These are phyloP conservation scores for Carpinus viminea DNA, from an alignment of 306 rosid genomes.

Conservation along the genomic window DNA sequence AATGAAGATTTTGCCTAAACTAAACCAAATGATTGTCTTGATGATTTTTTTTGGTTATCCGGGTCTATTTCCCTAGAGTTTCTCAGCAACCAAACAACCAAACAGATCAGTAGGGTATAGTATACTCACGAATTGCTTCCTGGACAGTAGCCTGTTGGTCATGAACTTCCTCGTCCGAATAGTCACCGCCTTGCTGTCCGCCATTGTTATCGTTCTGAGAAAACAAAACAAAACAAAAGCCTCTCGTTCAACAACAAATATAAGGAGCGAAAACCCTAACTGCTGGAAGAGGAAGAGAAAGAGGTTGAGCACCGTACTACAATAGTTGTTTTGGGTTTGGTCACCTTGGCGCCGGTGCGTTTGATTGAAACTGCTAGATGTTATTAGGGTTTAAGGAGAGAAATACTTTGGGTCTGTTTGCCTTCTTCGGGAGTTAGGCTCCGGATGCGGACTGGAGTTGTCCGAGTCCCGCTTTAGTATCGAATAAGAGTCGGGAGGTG, in stretches of 20 bases:
- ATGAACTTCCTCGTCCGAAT: slow-evolving; percentile 24
- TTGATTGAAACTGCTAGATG: not conserved
- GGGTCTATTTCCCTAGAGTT: not conserved
- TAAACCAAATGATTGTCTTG: not conserved
- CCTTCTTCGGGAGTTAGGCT: not conserved
- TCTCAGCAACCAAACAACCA: not conserved
- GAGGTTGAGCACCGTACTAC: not conserved
- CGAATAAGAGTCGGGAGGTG: no score
- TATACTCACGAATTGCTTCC: slow-evolving; percentile 22
- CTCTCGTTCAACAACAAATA: not conserved
- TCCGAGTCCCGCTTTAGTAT: not conserved
- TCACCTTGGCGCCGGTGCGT: not conserved
- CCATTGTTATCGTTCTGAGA: not conserved
- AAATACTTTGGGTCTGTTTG: not conserved
- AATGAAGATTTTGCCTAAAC: not conserved
- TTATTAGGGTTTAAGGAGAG: not conserved
- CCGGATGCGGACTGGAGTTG: not conserved
- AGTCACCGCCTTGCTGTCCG: slow-evolving; percentile 16
- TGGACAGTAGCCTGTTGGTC: slow-evolving; percentile 21
- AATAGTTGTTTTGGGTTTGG: not conserved
- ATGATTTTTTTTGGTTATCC: not conserved
- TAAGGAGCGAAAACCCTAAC: not conserved
- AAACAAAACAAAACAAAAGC: not conserved
- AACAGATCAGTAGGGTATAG: not conserved
- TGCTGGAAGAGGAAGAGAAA: not conserved